Evolutionary conservation across 1,284 basidiomycete species (phyloP).

Genomic region (Gymnopus androsaceus): DNA sequence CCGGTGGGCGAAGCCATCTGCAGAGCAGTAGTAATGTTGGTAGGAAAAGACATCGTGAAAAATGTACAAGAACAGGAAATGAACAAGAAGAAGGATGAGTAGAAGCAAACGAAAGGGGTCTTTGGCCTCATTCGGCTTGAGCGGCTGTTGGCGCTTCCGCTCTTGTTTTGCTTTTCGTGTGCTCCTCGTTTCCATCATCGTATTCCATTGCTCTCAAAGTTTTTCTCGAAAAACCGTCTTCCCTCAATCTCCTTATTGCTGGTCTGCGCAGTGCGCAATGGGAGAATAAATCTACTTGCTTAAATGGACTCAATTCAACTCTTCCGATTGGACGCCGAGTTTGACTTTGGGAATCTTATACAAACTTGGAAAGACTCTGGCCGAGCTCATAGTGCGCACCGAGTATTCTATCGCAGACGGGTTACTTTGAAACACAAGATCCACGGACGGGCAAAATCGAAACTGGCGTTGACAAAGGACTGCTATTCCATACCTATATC

Average conservation of each 20-base stretch:
- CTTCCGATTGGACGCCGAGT: slow-evolving; percentile 42
- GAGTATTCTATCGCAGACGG: slow-evolving; percentile 62
- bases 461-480: slow-evolving; percentile 40
- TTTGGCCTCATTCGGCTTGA: too few relatives aligned
- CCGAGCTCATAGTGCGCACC: slow-evolving; percentile 51
- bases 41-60: too few relatives aligned
- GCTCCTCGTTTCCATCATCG: slow-evolving; percentile 43
- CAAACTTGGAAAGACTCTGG: slow-evolving; percentile 49
- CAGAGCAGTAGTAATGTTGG: too few relatives aligned
- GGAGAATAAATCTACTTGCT: slow-evolving; percentile 46
- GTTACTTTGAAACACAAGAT: slow-evolving; percentile 49
- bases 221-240: slow-evolving; percentile 42
- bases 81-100: too few relatives aligned
- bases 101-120: slow-evolving; percentile 49
- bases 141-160: too few relatives aligned
- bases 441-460: slow-evolving; percentile 42
- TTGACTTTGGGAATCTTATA: slow-evolving; percentile 47
- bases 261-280: slow-evolving; percentile 55
- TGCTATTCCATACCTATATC: slow-evolving; percentile 59
- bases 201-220: slow-evolving; percentile 46
- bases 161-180: slow-evolving; percentile 44
- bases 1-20: too few relatives aligned
- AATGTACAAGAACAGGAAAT: too few relatives aligned
- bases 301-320: slow-evolving; percentile 56
- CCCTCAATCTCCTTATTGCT: slow-evolving; percentile 53